A percentile compares a stretch with the other conserved stretches of the same genome.
Conservation (phyloP, 2,329 filamentous ascomycete genomes). For the Elsinoe batatas region DNA sequence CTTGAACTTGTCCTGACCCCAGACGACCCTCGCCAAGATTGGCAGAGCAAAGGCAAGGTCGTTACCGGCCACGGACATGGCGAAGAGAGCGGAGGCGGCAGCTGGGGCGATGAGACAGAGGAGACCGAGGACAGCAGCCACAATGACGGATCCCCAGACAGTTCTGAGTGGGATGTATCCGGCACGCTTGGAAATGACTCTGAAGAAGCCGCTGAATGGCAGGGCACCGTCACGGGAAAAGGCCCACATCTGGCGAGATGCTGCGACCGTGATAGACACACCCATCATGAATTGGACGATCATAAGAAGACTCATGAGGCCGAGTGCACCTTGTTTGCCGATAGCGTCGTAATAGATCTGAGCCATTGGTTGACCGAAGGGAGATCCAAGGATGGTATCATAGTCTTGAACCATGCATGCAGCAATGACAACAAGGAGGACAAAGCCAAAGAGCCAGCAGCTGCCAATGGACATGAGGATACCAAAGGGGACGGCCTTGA, state of each 20-base stretch:
- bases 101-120: constrained; percentile 49
- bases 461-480: constrained; percentile 49
- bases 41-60: constrained; percentile 52
- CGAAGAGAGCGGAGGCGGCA: constrained; percentile 51
- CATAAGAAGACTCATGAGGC: constrained; percentile 49
- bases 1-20: constrained; percentile 48
- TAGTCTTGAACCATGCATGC: constrained; percentile 47
- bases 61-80: constrained; percentile 49
- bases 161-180: constrained; percentile 50
- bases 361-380: constrained; percentile 51
- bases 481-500: constrained; percentile 49
- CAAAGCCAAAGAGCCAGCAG: constrained; percentile 48
- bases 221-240: constrained; percentile 35
- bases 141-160: constrained; percentile 44
- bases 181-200: constrained; percentile 44
- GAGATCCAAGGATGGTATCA: constrained; percentile 36
- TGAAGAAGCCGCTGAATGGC: constrained; percentile 41
- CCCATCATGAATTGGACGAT: constrained; percentile 55
- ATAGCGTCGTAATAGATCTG: constrained; percentile 53
- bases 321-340: constrained; percentile 49
- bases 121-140: constrained; percentile 46
- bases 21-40: constrained; percentile 49
- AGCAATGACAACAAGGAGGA: constrained; percentile 49
- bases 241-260: constrained; percentile 47
- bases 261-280: constrained; percentile 47